These are phyloP conservation scores for Amphirosellinia nigrospora DNA, from an alignment of 495 filamentous ascomycete genomes.

Conservation along the genomic window DNA sequence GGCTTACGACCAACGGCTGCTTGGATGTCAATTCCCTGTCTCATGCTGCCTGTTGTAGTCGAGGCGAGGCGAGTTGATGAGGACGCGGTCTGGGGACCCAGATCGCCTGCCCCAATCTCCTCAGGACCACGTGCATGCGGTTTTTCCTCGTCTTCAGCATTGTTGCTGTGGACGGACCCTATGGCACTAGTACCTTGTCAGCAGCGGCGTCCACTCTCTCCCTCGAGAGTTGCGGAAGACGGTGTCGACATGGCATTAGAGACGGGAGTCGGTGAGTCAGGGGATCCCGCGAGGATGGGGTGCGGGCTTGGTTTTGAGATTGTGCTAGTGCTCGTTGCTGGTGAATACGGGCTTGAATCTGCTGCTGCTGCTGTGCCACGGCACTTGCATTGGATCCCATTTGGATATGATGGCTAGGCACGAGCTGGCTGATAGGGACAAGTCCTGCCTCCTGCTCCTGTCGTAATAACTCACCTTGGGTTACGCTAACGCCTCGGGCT, in stretches of 20 bases:
- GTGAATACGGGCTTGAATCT: conserved; percentile 28
- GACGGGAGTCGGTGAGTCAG: conserved; percentile 36
- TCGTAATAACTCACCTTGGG: conserved; percentile 78
- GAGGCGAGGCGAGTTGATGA: conserved; percentile 16
- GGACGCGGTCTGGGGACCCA: conserved; percentile 70
- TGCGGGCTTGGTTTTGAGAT: conserved; percentile 34
- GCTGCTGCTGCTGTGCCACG: conserved; percentile 31
- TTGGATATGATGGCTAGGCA: conserved; percentile 39
- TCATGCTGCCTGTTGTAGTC: conserved; percentile 39
- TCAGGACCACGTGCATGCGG: conserved; percentile 84
- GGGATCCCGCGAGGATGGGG: conserved; percentile 26
- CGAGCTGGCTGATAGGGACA: conserved; percentile 59
- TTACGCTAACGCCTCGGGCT: conserved; percentile 55
- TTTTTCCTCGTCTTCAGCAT: conserved; percentile 63
- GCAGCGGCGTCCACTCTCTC: conserved; percentile 33
- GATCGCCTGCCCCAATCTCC: conserved; percentile 83
- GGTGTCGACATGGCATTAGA: conserved; percentile 31
- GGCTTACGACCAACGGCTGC: conserved; percentile 57
- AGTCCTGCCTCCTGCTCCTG: conserved; percentile 79
- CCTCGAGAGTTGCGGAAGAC: conserved; percentile 30
- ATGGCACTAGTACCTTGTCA: conserved; percentile 21
- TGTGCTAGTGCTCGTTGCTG: conserved; percentile 34
- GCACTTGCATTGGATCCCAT: conserved; percentile 18
- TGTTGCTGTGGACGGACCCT: conserved; percentile 38
- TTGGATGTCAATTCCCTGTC: conserved; percentile 59